Conservation (phyloP, 371 early-diverging fungal genomes). For the Coelomomyces lativittatus region DNA sequence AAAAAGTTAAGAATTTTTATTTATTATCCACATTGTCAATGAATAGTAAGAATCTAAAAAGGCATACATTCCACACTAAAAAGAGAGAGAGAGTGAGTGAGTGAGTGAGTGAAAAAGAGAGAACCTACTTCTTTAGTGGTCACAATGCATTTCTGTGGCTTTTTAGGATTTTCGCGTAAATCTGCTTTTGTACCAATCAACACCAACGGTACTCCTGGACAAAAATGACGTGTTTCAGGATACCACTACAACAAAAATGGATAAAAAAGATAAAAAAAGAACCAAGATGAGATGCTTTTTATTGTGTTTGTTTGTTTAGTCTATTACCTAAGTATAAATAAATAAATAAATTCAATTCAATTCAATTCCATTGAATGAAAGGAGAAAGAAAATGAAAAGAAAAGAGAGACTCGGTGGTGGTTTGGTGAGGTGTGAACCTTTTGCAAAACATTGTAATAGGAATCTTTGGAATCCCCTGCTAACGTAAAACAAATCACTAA, state of each 20-base stretch:
- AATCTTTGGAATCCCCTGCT: neutral
- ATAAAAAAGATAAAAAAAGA: no score
- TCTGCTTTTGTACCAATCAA: constrained; percentile 97
- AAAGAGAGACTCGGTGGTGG: neutral
- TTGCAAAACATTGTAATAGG: neutral
- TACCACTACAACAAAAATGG: constrained; percentile 53
- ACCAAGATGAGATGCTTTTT: neutral
- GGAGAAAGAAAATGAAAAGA: neutral
- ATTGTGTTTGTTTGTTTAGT: neutral
- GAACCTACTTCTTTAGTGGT: neutral
- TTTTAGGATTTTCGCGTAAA: constrained; percentile 78
- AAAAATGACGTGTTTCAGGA: constrained; percentile 86
- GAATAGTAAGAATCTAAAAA: neutral
- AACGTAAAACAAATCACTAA: constrained; percentile 71
- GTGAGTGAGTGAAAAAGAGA: no score
- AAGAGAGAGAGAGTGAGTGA: no score
- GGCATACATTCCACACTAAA: no score
- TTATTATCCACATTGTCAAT: neutral
- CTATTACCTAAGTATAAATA: no score
- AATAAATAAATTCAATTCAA: no score
- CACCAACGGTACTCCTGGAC: constrained; percentile 82
- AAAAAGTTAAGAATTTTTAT: neutral
- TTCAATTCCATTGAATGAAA: constrained; percentile 29
- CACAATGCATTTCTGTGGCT: constrained; percentile 44
- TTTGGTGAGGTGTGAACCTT: neutral